Evolutionary conservation across 2,329 filamentous ascomycete genomes (phyloP), one percentile per base, ranked within the genome.

Genomic region (Shiraia bambusicola): DNA sequence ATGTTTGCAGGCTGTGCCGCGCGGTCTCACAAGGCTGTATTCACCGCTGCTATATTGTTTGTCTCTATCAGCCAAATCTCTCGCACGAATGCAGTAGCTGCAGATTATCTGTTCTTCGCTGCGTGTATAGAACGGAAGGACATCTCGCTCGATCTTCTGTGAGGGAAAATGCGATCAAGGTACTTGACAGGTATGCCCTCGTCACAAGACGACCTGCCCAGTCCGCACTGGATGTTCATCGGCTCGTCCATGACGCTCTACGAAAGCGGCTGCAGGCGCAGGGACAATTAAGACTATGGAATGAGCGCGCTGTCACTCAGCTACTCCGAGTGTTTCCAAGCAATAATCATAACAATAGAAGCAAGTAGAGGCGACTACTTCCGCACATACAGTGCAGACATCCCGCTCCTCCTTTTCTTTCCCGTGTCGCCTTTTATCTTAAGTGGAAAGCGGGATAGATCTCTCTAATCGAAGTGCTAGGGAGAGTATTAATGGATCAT

Each of bases 21-120:
- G n/a, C n/a, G n/a, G n/a, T n/a, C n/a, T n/a, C n/a, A n/a, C n/a
- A n/a, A n/a, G n/a, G n/a, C n/a, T n/a, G n/a, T n/a, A n/a, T n/a
- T n/a, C n/a, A n/a, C n/a, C n/a, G 67, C 67, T 6, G 63, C 59
- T 28, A 72, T 72, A 1, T 72, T 64, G 56, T 48, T 71, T 1
- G 58, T 75, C 13, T 73, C 72, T 0, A 72, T 77, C 24, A 51
- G 70, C 12, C 60, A 54, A 22, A 34, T 58, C 29, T 31, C 28
- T 5, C 10, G n/a, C 26, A 15, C 68, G 1, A 49, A 71, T 34
- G 6, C 36, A 1, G 22, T 50, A 4, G 72, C 72, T 1, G 66
- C 66, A 26, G 41, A 66, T 0, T 42, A 72, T 26, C 56, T 77
- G 0, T 63, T 56, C 0, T 70, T 73, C 34, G 63, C 72, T 13